Evolutionary conservation across 768 basidiomycete genomes (phyloP).

Genomic region (Pleurotus cornucopiae): DNA sequence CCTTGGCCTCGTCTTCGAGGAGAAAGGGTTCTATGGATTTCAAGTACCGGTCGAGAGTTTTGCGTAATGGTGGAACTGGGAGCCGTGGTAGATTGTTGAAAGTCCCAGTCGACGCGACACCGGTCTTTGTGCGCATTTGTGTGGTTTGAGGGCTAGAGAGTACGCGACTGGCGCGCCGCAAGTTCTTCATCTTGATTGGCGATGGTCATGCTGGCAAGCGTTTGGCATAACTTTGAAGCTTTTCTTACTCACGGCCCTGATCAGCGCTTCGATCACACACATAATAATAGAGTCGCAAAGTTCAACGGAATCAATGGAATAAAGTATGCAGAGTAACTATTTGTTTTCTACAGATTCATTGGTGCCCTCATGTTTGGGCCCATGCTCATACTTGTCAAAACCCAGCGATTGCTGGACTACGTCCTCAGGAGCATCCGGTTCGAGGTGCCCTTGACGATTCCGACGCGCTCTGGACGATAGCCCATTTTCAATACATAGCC

Average conservation of each 20-base stretch:
- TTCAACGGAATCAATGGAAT: background rate
- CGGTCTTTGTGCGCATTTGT: slow-evolving; percentile 17
- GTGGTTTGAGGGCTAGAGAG: background rate
- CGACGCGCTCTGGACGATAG: slow-evolving; percentile 64
- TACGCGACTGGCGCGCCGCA: background rate
- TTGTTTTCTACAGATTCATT: background rate
- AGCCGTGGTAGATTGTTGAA: slow-evolving; percentile 54
- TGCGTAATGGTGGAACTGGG: slow-evolving; percentile 75
- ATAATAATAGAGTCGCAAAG: too few relatives aligned
- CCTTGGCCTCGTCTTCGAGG: slow-evolving; percentile 64
- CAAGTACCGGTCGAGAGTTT: slow-evolving; percentile 75
- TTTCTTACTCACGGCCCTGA: too few relatives aligned
- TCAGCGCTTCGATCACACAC: too few relatives aligned
- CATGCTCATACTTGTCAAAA: slow-evolving; percentile 60
- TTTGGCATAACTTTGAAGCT: slow-evolving; percentile 2
- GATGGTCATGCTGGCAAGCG: background rate
- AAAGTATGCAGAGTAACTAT: background rate
- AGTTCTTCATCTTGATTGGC: background rate
- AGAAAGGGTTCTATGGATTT: slow-evolving; percentile 76
- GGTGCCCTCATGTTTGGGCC: slow-evolving; percentile 27
- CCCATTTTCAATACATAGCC: background rate
- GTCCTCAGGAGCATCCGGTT: slow-evolving; percentile 84
- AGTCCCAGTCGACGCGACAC: slow-evolving; percentile 18
- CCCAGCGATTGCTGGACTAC: slow-evolving; percentile 79
- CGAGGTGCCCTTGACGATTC: slow-evolving; percentile 80